Evolutionary conservation across 441 rosid genomes (phyloP).

Genomic region (Codiaeum variegatum): DNA sequence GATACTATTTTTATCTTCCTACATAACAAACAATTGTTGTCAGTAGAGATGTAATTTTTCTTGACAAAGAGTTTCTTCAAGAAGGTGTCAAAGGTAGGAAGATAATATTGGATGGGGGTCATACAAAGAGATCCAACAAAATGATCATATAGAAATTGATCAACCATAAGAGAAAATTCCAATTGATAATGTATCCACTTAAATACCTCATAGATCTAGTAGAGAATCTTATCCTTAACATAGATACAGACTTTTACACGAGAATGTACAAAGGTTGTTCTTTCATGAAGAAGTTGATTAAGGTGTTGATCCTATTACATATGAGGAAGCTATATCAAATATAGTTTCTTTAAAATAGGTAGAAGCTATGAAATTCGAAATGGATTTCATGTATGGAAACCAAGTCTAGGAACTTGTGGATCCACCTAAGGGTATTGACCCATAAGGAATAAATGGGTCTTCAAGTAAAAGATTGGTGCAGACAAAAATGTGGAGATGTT

Average conservation of each 20-base stretch:
- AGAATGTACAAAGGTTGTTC: neutral
- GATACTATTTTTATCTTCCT: neutral
- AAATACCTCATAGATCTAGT: too few species aligned
- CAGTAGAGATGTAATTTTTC: too few species aligned
- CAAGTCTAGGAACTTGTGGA: neutral
- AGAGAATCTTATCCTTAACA: too few species aligned
- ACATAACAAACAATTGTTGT: neutral
- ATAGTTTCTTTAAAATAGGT: neutral
- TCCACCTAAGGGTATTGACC: too few species aligned
- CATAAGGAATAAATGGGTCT: too few species aligned
- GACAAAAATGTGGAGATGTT: neutral
- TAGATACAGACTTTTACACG: neutral
- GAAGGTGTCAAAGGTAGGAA: neutral
- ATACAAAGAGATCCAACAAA: neutral
- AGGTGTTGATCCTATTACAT: neutral
- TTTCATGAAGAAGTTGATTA: neutral
- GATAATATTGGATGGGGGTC: neutral
- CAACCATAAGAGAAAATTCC: too few species aligned
- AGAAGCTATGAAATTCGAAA: neutral
- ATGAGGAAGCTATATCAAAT: neutral
- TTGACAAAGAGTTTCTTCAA: too few species aligned
- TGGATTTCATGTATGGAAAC: neutral
- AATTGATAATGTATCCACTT: too few species aligned
- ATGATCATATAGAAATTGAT: too few species aligned
- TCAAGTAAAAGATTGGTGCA: too few species aligned